These are phyloP conservation scores for Mallotus repandus DNA, from an alignment of 441 rosid species.

Conservation along the genomic window DNA sequence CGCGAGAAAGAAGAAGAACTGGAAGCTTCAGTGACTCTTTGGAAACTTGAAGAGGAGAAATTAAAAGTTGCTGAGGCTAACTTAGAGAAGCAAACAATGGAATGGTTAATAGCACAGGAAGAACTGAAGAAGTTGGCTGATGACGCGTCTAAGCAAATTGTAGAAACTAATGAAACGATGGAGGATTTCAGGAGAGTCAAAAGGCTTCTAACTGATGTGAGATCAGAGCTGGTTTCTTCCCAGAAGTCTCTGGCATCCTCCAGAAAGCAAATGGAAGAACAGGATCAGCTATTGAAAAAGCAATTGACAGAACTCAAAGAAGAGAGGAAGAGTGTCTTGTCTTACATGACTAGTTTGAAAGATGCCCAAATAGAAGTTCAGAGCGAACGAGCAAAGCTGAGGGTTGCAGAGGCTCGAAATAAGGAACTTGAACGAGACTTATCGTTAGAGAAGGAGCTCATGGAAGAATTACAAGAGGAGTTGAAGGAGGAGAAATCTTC, in stretches of 20 bases:
- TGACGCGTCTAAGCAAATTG: slow-evolving; percentile 38
- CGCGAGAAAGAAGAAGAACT: slow-evolving; percentile 62
- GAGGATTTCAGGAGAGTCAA: slow-evolving; percentile 67
- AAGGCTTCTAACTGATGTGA: slow-evolving; percentile 65
- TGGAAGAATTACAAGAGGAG: slow-evolving; percentile 50
- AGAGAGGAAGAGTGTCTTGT: slow-evolving; percentile 52
- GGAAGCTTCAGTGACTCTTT: slow-evolving; percentile 34
- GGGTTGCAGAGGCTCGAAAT: slow-evolving; percentile 65
- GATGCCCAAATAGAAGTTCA: slow-evolving; percentile 73
- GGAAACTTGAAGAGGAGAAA: slow-evolving; percentile 63
- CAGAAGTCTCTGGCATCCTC: slow-evolving; percentile 65
- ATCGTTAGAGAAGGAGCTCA: slow-evolving; percentile 45
- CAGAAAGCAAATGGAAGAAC: slow-evolving; percentile 61
- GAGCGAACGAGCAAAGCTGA: slow-evolving; percentile 64
- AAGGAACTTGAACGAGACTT: slow-evolving; percentile 59
- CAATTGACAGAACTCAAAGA: slow-evolving; percentile 64
- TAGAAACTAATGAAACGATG: slow-evolving; percentile 53
- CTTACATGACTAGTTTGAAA: slow-evolving; percentile 64
- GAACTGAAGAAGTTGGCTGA: slow-evolving; percentile 54
- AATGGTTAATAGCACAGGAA: slow-evolving; percentile 67
- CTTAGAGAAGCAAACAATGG: slow-evolving; percentile 63
- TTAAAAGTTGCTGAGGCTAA: slow-evolving; percentile 51
- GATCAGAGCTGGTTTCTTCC: slow-evolving; percentile 68
- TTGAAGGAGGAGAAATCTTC: slow-evolving; percentile 51
- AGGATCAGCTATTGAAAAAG: slow-evolving; percentile 45